A percentile compares a stretch with the other conserved stretches of the same genome.
These are phyloP conservation scores for Schoenoplectus triqueter DNA, from an alignment of 202 grass and related monocot species.

Conservation along the genomic window DNA sequence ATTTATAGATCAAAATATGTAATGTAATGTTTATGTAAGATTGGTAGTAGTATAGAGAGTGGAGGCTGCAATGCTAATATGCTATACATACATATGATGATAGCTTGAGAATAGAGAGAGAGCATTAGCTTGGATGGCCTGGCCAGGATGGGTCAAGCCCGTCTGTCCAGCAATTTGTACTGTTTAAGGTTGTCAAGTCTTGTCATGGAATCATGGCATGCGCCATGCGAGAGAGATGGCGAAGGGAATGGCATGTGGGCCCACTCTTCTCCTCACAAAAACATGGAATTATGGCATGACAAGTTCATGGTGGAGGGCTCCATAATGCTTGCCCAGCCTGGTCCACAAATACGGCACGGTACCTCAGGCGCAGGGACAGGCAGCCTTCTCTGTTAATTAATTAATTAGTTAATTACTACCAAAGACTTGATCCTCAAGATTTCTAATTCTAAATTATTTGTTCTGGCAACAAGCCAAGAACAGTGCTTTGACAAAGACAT, in stretches of 20 bases:
- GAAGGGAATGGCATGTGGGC: conserved; percentile 21
- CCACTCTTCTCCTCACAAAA: background rate
- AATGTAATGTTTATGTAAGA: background rate
- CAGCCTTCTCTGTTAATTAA: no score
- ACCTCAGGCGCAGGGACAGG: no score
- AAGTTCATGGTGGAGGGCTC: conserved; percentile 33
- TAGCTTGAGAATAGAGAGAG: background rate
- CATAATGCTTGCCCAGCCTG: background rate
- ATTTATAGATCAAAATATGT: background rate
- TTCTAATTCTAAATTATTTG: no score
- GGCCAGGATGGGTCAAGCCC: conserved; percentile 18
- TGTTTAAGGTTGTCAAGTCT: conserved; percentile 52
- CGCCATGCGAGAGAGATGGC: background rate
- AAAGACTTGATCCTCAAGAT: no score
- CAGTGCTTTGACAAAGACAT: no score
- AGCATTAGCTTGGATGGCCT: background rate
- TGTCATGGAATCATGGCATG: conserved; percentile 40
- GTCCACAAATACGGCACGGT: conserved; percentile 33
- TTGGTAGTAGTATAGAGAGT: background rate
- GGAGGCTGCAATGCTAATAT: background rate
- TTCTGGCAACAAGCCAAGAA: no score
- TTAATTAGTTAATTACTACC: no score
- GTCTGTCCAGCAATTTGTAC: conserved; percentile 37
- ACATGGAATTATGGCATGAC: background rate
- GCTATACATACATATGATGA: no score